Percentiles rank a stretch among this genome's conserved stretches.
phyloP scores from a whole-genome alignment of 129 eudicot species.

The Tagetes patula region DNA sequence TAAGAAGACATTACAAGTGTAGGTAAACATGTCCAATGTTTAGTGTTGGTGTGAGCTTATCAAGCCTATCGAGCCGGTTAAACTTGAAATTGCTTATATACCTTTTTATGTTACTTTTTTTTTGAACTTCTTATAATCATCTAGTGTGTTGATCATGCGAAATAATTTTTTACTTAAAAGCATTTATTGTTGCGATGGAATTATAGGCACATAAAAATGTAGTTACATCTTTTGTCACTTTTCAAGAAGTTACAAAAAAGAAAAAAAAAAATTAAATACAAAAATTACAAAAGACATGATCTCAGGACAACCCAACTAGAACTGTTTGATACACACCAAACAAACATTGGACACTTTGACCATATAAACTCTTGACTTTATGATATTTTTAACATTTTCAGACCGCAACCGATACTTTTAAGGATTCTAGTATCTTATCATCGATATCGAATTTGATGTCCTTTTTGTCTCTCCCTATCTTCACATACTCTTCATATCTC shows the following conservation, averaged over 20 bases:
- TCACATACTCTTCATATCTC: constrained; percentile 83
- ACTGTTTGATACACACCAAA: background rate
- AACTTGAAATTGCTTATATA: too few relatives aligned
- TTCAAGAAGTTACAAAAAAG: constrained; percentile 3
- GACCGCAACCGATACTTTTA: constrained; percentile 69
- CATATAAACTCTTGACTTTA: constrained; percentile 20
- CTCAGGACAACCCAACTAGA: background rate
- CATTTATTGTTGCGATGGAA: constrained; percentile 7
- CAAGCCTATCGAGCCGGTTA: too few relatives aligned
- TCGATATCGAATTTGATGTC: constrained; percentile 70
- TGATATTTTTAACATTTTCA: constrained; percentile 30
- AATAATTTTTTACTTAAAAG: background rate
- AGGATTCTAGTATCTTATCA: constrained; percentile 82
- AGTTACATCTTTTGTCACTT: constrained; percentile 16
- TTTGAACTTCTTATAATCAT: background rate
- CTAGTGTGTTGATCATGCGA: too few relatives aligned
- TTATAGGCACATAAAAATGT: background rate
- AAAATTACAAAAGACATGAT: background rate
- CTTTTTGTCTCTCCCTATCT: constrained; percentile 97
- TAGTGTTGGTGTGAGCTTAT: too few relatives aligned
- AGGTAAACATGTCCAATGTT: too few relatives aligned
- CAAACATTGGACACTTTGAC: background rate
- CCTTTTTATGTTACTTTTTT: too few relatives aligned
- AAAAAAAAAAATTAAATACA: too few relatives aligned
- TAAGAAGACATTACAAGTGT: too few relatives aligned